Evolutionary conservation across 2,329 filamentous ascomycete genomes (phyloP).

Genomic region (Knufia fluminis): DNA sequence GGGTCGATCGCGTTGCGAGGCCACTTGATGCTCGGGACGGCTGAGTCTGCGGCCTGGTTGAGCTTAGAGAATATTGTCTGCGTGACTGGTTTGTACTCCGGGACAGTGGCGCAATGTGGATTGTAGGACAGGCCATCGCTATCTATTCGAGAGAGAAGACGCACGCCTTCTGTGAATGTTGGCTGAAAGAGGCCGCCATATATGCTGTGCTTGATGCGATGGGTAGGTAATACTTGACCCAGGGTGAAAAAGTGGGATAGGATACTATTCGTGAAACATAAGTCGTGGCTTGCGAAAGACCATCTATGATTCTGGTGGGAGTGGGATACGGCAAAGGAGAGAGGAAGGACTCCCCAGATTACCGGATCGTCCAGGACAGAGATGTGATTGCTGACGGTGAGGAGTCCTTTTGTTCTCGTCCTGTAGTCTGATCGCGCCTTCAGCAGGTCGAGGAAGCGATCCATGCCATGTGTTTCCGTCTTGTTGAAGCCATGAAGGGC

Average conservation of each 20-base stretch:
- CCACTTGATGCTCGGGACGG: slow-evolving; percentile 41
- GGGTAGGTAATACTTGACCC: slow-evolving; percentile 84
- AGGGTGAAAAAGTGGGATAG: slow-evolving; percentile 69
- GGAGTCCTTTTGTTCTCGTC: slow-evolving; percentile 61
- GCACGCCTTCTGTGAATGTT: slow-evolving; percentile 75
- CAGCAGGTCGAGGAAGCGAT: slow-evolving; percentile 63
- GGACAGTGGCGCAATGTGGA: slow-evolving; percentile 32
- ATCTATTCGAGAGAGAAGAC: slow-evolving; percentile 55
- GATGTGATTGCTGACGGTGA: slow-evolving; percentile 90
- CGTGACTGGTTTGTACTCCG: slow-evolving; percentile 9
- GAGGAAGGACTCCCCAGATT: slow-evolving; percentile 81
- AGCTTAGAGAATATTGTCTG: background rate
- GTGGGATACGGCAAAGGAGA: slow-evolving; percentile 61
- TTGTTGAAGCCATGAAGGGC: slow-evolving; percentile 69
- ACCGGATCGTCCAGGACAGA: slow-evolving; percentile 91
- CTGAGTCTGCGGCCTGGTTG: slow-evolving; percentile 33
- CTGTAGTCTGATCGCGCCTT: slow-evolving; percentile 62
- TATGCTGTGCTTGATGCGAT: slow-evolving; percentile 67
- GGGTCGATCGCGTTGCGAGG: slow-evolving; percentile 42
- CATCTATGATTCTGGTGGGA: slow-evolving; percentile 63
- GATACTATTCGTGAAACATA: slow-evolving; percentile 77
- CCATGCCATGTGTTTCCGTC: slow-evolving; percentile 67
- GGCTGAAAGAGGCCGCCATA: slow-evolving; percentile 84
- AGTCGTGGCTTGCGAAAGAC: slow-evolving; percentile 86
- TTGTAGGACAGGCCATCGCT: slow-evolving; percentile 28